Base-by-base conservation (phyloP, 2,329 filamentous ascomycete genomes). In the Stenocarpella maydis region DNA sequence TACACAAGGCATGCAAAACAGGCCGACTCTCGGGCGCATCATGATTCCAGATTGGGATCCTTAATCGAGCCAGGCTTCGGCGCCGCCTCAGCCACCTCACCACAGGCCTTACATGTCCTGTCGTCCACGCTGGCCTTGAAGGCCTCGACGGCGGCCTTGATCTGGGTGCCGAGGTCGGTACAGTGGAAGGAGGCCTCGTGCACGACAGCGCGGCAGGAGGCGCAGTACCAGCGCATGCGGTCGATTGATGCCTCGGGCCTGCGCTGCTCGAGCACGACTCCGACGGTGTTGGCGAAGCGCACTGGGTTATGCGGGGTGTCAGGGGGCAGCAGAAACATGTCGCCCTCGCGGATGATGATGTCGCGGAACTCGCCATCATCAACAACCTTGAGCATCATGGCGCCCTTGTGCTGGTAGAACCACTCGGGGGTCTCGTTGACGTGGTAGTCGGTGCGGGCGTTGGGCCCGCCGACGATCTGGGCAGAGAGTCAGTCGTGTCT, bases 301-400 rank as follows among this genome's bases (percentile, higher is more conserved):
- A 98, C 93, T 0, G 96, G 95, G 80, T 97, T 98, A 82, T 98
- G 95, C 31, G 95, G 95, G n/a, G 92, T 96, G 80, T 97, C 95
- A n/a, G 91, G 88, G 0, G 95, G 95, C 1, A 99, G 87, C 5
- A 98, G 85, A 80, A 97, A 98, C 88, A 98, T 92, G 74, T 96
- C 94, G 73, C 95, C 95, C 82, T 98, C 94, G 76, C 91, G 87
- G 82, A 98, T 97, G 77, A 94, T 86, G 73, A 98, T 89, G 81
- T 98, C 95, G 73, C 90, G 87, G 82, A 97, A 97, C 58, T 82
- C 71, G 78, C 85, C 79, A 69, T 85, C 80, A 77, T 98, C 94
- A 72, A 98, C 92, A 19, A 96, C 92, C 79, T 97, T 97, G 74
- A 99, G 91, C 69, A 96, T 86, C 95, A 98, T 98, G 74, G 91